phyloP scores from a whole-genome alignment of 345 rosid genomes.

The Aquilaria sinensis region DNA sequence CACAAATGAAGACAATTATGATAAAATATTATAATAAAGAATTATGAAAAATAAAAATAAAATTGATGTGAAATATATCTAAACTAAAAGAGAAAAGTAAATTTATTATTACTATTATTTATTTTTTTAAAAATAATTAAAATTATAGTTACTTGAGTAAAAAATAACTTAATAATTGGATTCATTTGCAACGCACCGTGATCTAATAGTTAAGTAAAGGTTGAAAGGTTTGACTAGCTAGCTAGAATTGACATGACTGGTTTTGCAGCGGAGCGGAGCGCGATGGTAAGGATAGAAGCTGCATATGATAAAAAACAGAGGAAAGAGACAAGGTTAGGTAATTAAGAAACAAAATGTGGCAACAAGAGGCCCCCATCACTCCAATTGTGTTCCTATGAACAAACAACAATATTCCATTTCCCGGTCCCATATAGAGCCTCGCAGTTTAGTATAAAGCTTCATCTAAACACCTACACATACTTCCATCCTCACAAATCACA shows the following conservation, averaged over 20 bases:
- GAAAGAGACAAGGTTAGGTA: not conserved
- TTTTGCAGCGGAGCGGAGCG: not conserved
- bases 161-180: not conserved
- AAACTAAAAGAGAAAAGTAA: too few species aligned
- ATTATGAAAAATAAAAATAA: too few species aligned
- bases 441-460: too few species aligned
- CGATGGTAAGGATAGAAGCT: not conserved
- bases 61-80: too few species aligned
- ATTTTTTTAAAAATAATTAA: too few species aligned
- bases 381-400: conserved; percentile 6
- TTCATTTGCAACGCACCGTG: not conserved
- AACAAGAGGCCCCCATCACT: conserved; percentile 10
- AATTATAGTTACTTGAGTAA: too few species aligned
- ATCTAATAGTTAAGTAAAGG: too few species aligned
- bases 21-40: too few species aligned
- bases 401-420: conserved; percentile 7
- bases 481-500: not conserved
- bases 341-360: conserved; percentile 4
- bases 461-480: not conserved
- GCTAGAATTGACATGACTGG: conserved; percentile 2
- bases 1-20: too few species aligned
- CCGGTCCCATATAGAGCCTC: conserved; percentile 1
- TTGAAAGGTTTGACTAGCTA: not conserved
- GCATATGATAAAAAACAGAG: conserved; percentile 6
- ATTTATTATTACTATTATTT: too few species aligned